Conservation (phyloP, 2,329 filamentous ascomycete genomes). For the Xylariales sp. region DNA sequence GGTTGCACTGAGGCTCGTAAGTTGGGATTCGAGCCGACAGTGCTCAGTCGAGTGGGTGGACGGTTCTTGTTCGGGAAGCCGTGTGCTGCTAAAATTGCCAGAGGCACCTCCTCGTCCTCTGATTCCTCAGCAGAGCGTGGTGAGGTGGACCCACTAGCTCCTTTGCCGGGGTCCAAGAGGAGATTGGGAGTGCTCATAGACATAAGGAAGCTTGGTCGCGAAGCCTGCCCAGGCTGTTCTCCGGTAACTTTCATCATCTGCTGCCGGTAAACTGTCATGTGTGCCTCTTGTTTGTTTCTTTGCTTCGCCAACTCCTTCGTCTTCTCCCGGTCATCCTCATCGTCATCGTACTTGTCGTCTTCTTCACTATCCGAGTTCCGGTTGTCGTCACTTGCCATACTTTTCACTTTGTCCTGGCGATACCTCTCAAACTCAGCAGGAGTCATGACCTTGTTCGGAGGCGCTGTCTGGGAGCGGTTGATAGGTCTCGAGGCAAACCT, state of each 20-base stretch:
- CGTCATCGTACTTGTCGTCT: constrained; percentile 53
- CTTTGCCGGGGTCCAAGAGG: constrained; percentile 22
- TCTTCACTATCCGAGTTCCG: constrained; percentile 38
- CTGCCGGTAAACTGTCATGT: constrained; percentile 84
- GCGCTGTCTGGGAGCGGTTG: constrained; percentile 31
- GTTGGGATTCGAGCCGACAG: constrained; percentile 67
- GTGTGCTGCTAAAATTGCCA: constrained; percentile 83
- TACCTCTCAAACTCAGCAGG: constrained; percentile 82
- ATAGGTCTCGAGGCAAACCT: not conserved
- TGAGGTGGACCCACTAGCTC: constrained; percentile 31
- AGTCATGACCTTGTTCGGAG: constrained; percentile 79
- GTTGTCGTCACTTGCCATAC: constrained; percentile 32
- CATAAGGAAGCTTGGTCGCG: constrained; percentile 51
- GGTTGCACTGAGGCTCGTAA: constrained; percentile 52
- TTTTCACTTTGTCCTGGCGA: constrained; percentile 67
- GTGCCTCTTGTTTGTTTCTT: constrained; percentile 82
- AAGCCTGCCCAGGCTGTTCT: constrained; percentile 49
- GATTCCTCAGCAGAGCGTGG: constrained; percentile 46
- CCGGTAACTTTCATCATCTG: constrained; percentile 97
- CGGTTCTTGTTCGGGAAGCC: constrained; percentile 79
- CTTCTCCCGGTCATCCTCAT: constrained; percentile 73
- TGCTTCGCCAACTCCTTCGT: constrained; percentile 69
- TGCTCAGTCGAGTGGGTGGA: constrained; percentile 64
- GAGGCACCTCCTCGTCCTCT: constrained; percentile 82
- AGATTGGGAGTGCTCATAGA: constrained; percentile 63